phyloP scores from a whole-genome alignment of 208 protist species.

The Leishmania martiniquensis region DNA sequence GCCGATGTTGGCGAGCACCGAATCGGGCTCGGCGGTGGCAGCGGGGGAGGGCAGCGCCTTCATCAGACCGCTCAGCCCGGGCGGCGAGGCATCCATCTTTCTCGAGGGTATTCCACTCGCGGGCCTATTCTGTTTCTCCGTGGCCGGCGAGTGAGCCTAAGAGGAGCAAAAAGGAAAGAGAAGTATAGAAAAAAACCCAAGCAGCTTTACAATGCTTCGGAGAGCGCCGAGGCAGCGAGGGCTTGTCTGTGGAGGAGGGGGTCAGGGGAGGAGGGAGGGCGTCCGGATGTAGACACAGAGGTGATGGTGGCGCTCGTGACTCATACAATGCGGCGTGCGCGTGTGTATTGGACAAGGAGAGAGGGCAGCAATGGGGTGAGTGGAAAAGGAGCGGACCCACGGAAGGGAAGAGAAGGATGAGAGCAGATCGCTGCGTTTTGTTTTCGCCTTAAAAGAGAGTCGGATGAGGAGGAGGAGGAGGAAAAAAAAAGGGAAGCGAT shows the following conservation, averaged over 20 bases:
- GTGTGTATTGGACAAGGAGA: too few relatives aligned
- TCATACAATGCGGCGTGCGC: too few relatives aligned
- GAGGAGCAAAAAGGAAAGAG: neutral
- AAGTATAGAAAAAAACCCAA: constrained; percentile 1
- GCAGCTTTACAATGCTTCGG: neutral
- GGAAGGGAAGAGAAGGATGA: too few relatives aligned
- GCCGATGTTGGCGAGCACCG: constrained; percentile 11
- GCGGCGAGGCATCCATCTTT: neutral
- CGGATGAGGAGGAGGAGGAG: neutral
- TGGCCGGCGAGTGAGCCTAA: neutral
- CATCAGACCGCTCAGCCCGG: neutral
- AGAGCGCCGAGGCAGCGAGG: neutral
- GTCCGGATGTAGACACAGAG: too few relatives aligned
- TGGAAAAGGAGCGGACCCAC: too few relatives aligned
- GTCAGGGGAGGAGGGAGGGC: too few relatives aligned
- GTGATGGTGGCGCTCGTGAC: too few relatives aligned
- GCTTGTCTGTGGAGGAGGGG: too few relatives aligned
- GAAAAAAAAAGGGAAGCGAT: neutral
- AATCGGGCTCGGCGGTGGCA: neutral
- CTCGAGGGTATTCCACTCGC: neutral
- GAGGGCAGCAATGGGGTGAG: too few relatives aligned
- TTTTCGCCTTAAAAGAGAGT: neutral
- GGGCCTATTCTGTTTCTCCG: neutral
- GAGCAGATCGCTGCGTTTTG: too few relatives aligned
- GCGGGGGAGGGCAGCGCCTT: constrained; percentile 2